Conservation (phyloP, 352 stramenopile species). For the Globisporangium barbulae region DNA sequence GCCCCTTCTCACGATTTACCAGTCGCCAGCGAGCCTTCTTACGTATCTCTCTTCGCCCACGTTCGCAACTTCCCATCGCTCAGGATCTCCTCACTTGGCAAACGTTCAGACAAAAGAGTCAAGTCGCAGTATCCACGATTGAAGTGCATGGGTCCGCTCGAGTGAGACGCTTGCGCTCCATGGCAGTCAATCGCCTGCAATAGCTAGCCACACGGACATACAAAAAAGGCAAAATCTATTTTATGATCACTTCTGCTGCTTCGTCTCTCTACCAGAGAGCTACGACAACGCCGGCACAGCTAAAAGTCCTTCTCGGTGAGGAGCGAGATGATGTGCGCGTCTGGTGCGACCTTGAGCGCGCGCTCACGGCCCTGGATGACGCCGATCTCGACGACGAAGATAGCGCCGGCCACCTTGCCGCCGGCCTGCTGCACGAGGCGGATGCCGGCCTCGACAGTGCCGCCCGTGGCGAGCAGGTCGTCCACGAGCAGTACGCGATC, state of each 20-base stretch:
- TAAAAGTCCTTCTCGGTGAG: slow-evolving; percentile 74
- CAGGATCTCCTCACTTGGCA: not conserved
- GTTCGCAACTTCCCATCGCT: not conserved
- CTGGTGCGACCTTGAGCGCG: slow-evolving; percentile 35
- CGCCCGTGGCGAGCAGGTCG: slow-evolving; percentile 96
- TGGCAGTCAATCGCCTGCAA: not conserved
- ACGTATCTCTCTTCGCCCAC: not conserved
- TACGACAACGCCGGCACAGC: not conserved
- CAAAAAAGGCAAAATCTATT: not conserved
- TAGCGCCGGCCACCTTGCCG: slow-evolving; percentile 86
- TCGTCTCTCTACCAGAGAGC: not conserved
- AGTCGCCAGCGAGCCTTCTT: not conserved
- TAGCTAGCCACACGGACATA: not conserved
- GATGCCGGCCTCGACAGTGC: slow-evolving; percentile 89
- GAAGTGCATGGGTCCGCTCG: not conserved
- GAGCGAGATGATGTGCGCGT: slow-evolving; percentile 55
- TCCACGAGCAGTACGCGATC: slow-evolving; percentile 95
- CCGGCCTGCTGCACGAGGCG: slow-evolving; percentile 86
- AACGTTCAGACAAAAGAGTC: not conserved
- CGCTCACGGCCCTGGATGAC: slow-evolving; percentile 54
- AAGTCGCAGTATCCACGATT: not conserved
- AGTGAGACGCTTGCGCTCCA: not conserved
- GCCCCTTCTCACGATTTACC: not conserved
- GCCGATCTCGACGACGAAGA: slow-evolving; percentile 95
- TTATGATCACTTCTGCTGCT: not conserved